Conservation (phyloP, 2,329 filamentous ascomycete species). For the Monosporascus sp. region DNA sequence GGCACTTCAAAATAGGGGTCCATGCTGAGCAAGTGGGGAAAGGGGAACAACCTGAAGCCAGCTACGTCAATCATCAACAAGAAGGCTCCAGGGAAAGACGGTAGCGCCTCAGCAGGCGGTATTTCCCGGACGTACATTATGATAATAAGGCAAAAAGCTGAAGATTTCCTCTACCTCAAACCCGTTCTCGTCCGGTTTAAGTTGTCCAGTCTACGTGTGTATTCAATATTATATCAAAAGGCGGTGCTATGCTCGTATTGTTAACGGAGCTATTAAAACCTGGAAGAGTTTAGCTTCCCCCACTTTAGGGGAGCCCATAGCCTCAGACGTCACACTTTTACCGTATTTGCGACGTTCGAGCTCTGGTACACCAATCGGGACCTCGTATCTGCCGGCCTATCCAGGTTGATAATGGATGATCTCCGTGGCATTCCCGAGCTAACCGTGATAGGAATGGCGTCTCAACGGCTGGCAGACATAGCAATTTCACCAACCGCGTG, state of each 20-base stretch:
- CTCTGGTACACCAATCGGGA: not conserved
- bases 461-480: not conserved
- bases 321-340: not conserved
- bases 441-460: not conserved
- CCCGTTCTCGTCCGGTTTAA: too few species aligned
- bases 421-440: not conserved
- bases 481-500: not conserved
- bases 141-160: too few species aligned
- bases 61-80: too few species aligned
- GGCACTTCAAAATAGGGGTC: too few species aligned
- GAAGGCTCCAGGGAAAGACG: too few species aligned
- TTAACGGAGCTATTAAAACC: not conserved
- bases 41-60: too few species aligned
- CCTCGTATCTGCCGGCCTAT: not conserved
- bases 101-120: too few species aligned
- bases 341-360: not conserved
- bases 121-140: too few species aligned
- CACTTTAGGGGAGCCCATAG: not conserved
- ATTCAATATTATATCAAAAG: too few species aligned
- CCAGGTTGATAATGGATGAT: not conserved
- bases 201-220: too few species aligned
- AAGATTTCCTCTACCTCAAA: too few species aligned
- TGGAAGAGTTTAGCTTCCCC: not conserved
- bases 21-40: too few species aligned
- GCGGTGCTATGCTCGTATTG: not conserved